Percentiles rank a stretch among this genome's conserved stretches.
Conservation (phyloP, 306 rosid genomes). For the Nissolia schottii region DNA sequence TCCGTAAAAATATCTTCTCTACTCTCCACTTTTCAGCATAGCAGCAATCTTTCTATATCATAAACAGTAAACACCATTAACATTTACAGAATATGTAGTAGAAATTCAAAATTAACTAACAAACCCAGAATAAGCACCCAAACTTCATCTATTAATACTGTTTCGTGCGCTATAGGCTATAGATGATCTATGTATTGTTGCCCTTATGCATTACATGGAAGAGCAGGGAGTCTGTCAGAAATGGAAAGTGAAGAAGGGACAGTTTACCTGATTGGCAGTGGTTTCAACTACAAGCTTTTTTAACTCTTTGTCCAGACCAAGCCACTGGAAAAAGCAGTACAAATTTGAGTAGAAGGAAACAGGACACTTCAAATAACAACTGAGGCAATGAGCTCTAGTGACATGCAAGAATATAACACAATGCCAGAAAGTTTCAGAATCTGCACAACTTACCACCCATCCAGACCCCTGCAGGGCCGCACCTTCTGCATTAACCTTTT, state of each 20-base stretch:
- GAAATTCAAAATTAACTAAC: neutral
- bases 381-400: neutral
- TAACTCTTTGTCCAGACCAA: constrained; percentile 82
- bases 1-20: neutral
- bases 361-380: neutral
- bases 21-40: neutral
- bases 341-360: constrained; percentile 10
- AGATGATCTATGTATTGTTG: neutral
- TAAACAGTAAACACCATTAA: neutral
- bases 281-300: constrained; percentile 91
- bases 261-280: constrained; percentile 83
- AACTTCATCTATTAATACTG: neutral
- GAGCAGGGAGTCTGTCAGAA: neutral
- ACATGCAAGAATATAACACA: constrained; percentile 6
- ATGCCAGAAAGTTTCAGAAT: constrained; percentile 12
- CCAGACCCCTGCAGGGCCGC: constrained; percentile 98
- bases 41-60: constrained; percentile 3
- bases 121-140: neutral
- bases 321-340: constrained; percentile 69
- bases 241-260: neutral
- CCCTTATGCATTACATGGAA: neutral
- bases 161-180: neutral
- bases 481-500: constrained; percentile 75
- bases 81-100: neutral
- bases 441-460: constrained; percentile 84